A percentile compares a stretch with the other conserved stretches of the same genome.
Conservation (phyloP, 345 rosid species). For the Eucalyptus lansdowneana region DNA sequence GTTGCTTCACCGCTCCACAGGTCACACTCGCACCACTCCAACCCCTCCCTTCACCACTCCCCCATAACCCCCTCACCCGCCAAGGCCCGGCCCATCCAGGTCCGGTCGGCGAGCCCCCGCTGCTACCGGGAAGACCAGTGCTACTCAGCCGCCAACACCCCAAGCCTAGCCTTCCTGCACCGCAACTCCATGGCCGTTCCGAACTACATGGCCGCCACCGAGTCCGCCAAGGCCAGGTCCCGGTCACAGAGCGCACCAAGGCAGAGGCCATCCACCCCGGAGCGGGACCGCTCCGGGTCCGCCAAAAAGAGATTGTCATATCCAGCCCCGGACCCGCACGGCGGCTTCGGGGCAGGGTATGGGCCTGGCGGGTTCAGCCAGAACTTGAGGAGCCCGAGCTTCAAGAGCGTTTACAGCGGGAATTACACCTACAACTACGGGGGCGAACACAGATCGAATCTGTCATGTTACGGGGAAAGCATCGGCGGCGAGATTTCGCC, state of each 20-base stretch:
- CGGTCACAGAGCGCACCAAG: slow-evolving; percentile 72
- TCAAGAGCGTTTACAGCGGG: slow-evolving; percentile 50
- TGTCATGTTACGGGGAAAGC: slow-evolving; percentile 34
- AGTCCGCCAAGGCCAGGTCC: slow-evolving; percentile 71
- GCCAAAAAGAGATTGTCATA: slow-evolving; percentile 64
- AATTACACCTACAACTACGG: slow-evolving; percentile 9
- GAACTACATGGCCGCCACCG: slow-evolving; percentile 81
- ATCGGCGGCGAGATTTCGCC: slow-evolving; percentile 59
- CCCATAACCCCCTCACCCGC: slow-evolving; percentile 56
- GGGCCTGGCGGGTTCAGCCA: not conserved
- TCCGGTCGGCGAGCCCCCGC: slow-evolving; percentile 64
- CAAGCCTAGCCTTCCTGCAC: slow-evolving; percentile 11
- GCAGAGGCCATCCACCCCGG: slow-evolving; percentile 47
- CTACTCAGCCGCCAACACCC: slow-evolving; percentile 26
- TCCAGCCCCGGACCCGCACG: slow-evolving; percentile 27
- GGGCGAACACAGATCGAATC: slow-evolving; percentile 26
- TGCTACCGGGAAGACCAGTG: slow-evolving; percentile 10
- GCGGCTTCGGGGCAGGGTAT: not conserved
- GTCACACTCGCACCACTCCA: not conserved
- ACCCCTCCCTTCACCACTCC: slow-evolving; percentile 5
- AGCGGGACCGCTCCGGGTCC: slow-evolving; percentile 26
- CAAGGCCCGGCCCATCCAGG: slow-evolving; percentile 32
- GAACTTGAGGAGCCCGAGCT: slow-evolving; percentile 59
- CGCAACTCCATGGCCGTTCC: slow-evolving; percentile 19
- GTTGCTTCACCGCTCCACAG: slow-evolving; percentile 15